A percentile compares a stretch with the other conserved stretches of the same genome.
Conservation (phyloP, 441 rosid genomes). For the Geranium incanum region DNA sequence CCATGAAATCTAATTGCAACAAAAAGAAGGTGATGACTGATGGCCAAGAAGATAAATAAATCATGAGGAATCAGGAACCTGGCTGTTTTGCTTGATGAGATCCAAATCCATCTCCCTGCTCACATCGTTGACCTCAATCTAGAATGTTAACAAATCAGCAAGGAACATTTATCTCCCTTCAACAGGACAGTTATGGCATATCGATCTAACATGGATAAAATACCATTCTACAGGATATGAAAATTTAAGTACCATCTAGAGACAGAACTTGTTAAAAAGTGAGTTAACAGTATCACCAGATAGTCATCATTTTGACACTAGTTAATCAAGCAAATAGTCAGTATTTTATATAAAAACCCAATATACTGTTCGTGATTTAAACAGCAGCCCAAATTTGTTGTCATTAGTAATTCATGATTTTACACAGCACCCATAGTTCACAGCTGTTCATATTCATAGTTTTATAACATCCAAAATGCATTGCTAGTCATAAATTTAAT, state of each 20-base stretch:
- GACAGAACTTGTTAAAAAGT: neutral
- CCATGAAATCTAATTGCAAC: neutral
- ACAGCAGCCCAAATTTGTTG: neutral
- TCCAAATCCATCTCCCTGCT: conserved; percentile 99
- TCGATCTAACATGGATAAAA: conserved; percentile 1
- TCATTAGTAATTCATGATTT: too few species aligned
- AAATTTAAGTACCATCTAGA: neutral
- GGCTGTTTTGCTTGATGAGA: conserved; percentile 91
- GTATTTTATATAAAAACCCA: too few species aligned
- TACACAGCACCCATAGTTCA: neutral
- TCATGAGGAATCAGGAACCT: conserved; percentile 41
- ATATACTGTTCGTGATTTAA: neutral
- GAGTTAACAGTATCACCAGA: neutral
- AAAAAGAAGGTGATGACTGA: conserved; percentile 6
- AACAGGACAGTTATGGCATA: neutral
- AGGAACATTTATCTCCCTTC: neutral
- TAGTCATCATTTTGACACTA: neutral
- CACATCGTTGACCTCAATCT: conserved; percentile 98
- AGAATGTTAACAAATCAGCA: conserved; percentile 12
- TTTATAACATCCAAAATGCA: neutral
- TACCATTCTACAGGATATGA: neutral
- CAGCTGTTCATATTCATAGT: neutral
- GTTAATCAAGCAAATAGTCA: neutral
- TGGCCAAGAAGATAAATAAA: too few species aligned
- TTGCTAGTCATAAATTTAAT: too few species aligned